phyloP scores from a whole-genome alignment of 805 yeast species.

The Ogataea saltuana region DNA sequence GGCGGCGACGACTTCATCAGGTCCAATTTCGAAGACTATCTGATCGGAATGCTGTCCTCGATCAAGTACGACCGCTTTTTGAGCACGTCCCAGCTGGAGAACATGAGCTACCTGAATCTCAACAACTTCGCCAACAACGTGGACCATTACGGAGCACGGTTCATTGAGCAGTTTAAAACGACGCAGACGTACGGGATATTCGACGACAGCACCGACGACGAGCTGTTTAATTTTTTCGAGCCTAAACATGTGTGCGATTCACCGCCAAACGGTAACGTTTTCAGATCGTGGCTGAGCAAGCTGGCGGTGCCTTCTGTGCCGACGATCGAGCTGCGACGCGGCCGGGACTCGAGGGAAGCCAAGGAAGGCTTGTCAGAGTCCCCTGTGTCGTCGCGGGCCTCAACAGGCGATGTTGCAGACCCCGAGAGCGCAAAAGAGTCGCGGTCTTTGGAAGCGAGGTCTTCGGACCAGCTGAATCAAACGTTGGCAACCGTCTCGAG shows the following conservation, averaged over 20 bases:
- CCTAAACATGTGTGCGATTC: constrained; percentile 33
- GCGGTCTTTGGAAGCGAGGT: too few species aligned
- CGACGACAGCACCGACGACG: constrained; percentile 61
- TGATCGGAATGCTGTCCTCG: constrained; percentile 71
- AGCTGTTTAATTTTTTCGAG: constrained; percentile 51
- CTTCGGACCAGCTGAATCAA: too few species aligned
- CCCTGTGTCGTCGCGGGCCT: too few species aligned
- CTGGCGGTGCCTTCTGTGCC: neutral
- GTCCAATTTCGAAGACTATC: constrained; percentile 85
- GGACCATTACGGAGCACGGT: constrained; percentile 34
- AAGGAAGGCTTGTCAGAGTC: too few species aligned
- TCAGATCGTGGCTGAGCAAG: constrained; percentile 10
- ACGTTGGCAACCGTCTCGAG: neutral
- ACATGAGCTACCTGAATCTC: constrained; percentile 23
- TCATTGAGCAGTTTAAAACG: constrained; percentile 52
- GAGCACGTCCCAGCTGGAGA: constrained; percentile 33
- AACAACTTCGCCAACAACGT: constrained; percentile 24
- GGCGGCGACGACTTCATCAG: constrained; percentile 90
- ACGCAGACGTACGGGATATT: constrained; percentile 59
- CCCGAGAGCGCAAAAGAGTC: too few species aligned
- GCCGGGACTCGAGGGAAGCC: constrained; percentile 2
- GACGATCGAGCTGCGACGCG: constrained; percentile 2
- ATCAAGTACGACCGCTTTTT: constrained; percentile 67
- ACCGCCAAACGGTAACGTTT: constrained; percentile 4
- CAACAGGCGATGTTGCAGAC: too few species aligned